Base-by-base conservation (phyloP, 2,329 filamentous ascomycete genomes). In the Monosporascus sp. region DNA sequence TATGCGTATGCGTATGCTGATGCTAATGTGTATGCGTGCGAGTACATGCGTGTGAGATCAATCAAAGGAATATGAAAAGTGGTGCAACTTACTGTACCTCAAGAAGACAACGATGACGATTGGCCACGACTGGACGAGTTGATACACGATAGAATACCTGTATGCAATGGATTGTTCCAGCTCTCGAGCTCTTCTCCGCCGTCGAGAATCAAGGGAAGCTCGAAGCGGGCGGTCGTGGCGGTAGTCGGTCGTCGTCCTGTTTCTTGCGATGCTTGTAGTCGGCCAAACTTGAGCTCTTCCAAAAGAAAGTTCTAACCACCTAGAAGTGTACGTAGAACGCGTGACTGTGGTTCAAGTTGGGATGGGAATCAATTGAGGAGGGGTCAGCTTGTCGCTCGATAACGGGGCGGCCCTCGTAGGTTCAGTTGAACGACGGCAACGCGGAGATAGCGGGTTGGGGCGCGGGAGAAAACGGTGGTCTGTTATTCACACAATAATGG, bases 351-450 rank as follows among this genome's bases (percentile, higher is more conserved):
- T 31, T 31, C 27, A 31, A 11, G 11, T 31, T 5, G 27, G 27
- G 27, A 31, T 31, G 27, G 9, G 27, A 11, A 31, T 31, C 61
- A 60, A 56, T 53, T 59, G 54, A 57, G 47, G 52, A 51, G 47
- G 41, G 38, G 49, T 56, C 52, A 54, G 52, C 40, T 52, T 54
- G 27, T 53, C 53, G 52, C 50, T 52, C 31, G 56, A 52, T 55
- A 52, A 44, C 48, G 48, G 37, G 19, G 8, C 27, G 27, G 31
- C 4, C 31, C 11, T 11, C 6, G 37, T 14, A 17, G 48, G 20
- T 50, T 50, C 19, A 47, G 40, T 40, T 16, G 48, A 31, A 24
- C 20, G 56, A 52, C 38, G 48, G 56, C 56, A 52, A 49, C 40
- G 48, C 50, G 49, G 53, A 45, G 45, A 34, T 48, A 48, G 8